Evolutionary conservation across 305 asterid species (phyloP), one percentile per base, ranked within the genome.

Genomic region (Andrographis paniculata): DNA sequence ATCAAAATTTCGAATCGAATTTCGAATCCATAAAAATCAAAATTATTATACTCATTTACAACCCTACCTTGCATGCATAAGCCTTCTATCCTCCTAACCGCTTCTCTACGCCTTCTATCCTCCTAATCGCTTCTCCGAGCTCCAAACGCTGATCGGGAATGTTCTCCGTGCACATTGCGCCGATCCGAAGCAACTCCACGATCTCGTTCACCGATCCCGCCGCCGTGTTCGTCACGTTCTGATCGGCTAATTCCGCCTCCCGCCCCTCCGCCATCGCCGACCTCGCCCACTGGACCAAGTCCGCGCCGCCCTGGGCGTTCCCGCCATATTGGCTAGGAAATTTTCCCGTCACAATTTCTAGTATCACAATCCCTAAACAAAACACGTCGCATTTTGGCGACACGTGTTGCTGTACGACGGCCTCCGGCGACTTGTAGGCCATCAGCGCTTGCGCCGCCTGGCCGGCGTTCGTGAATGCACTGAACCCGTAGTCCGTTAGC

Each of bases 291-390:
- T 76, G 78, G 17, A 86, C 89, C 39, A 91, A 64, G 5, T 91
- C 96, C 0, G 88, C 82, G 3, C 98, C 98, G 0, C 98, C 91
- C 33, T 78, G 72, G 42, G 76, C 93, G 40, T 82, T 82, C 59
- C 64, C 78, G 2, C 75, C 64, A 52, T 80, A 85, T 55, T 89
- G 98, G 0, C 87, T 63, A 0, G 98, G 98, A 54, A 78, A 82
- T 17, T 77, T 82, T 20, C 95, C 88, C 0, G 95, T 78, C 41
- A 91, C 58, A 54, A 75, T 38, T 45, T 91, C 96, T 0, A 86
- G 89, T 37, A 91, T 62, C 53, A 91, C 71, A 18, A 86, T 50
- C 4, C 99, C 99, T 0, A 86, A 78, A 23, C 93, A 86, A 43
- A 65, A 86, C 9, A 91, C 92, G 28, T 91, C 99, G 19, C 83